phyloP scores from a whole-genome alignment of 345 rosid species.

The Eucalyptus sp. region DNA sequence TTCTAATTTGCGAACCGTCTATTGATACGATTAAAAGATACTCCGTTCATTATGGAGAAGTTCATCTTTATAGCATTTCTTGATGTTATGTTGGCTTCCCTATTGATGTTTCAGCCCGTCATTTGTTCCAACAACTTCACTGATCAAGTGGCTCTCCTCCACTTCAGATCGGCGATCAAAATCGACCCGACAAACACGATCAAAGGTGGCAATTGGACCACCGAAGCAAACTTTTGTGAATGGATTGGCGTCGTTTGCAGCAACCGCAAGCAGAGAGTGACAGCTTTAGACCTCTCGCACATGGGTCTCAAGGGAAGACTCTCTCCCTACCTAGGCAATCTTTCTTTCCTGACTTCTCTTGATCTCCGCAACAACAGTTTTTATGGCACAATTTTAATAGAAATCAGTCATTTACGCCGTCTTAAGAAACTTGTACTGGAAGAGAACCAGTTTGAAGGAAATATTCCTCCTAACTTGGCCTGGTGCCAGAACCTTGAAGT shows the following conservation, averaged over 20 bases:
- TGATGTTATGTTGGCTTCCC: not conserved
- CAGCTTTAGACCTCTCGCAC: not conserved
- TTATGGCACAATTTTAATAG: not conserved
- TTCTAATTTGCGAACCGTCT: not conserved
- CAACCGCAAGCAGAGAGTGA: not conserved
- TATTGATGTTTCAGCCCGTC: not conserved
- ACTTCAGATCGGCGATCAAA: not conserved
- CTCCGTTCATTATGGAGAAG: not conserved
- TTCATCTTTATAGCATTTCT: not conserved
- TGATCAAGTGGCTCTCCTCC: not conserved
- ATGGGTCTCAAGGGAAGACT: not conserved
- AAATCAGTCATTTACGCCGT: not conserved
- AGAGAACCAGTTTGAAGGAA: not conserved
- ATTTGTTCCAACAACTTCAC: not conserved
- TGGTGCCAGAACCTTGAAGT: not conserved
- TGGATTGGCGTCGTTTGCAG: not conserved
- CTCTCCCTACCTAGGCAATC: not conserved
- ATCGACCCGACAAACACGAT: not conserved
- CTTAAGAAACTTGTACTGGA: not conserved
- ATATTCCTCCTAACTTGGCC: not conserved
- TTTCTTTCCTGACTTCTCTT: not conserved
- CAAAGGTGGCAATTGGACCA: not conserved
- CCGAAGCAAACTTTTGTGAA: fast-evolving
- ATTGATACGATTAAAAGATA: not conserved
- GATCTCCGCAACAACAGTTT: not conserved